These are phyloP conservation scores for Ceratobasidium sp. DNA, from an alignment of 1,284 basidiomycete species.

Conservation along the genomic window DNA sequence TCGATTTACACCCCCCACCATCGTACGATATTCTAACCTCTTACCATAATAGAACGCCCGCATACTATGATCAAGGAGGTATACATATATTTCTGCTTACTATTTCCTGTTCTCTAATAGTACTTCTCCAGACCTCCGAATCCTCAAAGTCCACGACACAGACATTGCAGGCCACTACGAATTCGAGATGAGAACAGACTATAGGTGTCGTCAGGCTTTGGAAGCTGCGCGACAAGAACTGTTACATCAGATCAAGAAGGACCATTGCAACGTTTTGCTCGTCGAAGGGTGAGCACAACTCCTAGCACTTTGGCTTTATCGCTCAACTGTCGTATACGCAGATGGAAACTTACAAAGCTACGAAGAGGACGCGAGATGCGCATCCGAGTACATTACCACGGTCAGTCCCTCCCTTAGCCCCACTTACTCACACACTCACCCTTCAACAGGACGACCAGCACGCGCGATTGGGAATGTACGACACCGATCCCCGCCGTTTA, in stretches of 20 bases:
- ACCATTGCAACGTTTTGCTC: conserved; percentile 38
- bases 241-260: conserved; percentile 40
- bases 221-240: conserved; percentile 35
- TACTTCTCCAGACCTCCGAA: conserved; percentile 19
- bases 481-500: conserved; percentile 37
- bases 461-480: conserved; percentile 33
- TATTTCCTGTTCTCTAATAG: background rate
- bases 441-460: conserved; percentile 30
- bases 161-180: conserved; percentile 41
- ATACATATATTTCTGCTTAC: background rate
- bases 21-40: background rate
- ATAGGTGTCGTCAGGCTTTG: conserved; percentile 38
- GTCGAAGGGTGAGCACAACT: conserved; percentile 33
- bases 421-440: background rate
- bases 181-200: conserved; percentile 39
- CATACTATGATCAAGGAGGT: conserved; percentile 41
- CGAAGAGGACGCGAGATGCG: conserved; percentile 39
- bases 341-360: conserved; percentile 41
- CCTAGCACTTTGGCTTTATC: background rate
- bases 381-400: conserved; percentile 40
- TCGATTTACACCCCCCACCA: background rate
- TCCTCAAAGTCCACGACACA: conserved; percentile 40
- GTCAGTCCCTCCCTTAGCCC: background rate
- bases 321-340: background rate
- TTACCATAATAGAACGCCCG: conserved; percentile 8